Evolutionary conservation across 495 filamentous ascomycete genomes (phyloP), one percentile per base, ranked within the genome.

Genomic region (Xylaria venustula): DNA sequence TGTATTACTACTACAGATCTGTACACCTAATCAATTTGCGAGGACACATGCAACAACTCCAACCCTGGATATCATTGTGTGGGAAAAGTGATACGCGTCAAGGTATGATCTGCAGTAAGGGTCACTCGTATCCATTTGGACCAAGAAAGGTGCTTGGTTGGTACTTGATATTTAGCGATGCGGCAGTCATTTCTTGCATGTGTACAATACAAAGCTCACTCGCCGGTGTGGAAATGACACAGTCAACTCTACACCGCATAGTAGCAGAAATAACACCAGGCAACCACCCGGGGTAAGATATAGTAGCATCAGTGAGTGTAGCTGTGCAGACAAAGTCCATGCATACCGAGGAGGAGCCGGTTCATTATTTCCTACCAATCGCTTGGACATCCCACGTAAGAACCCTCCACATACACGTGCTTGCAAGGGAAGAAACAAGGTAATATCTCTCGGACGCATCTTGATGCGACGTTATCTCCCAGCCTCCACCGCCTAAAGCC

Each of bases 131-230:
- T 9, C 11, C 32, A 40, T 17, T 23, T 19, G 14, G 26, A 30
- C 51, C 51, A 14, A n/a, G 17, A 6, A 25, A 9, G 36, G 15
- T 36, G 36, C 22, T 26, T 41, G 8, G 11, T 40, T 28, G 51
- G 51, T 41, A 52, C 30, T 11, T 11, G 11, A 11, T 19, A 52
- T 40, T 25, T 15, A 41, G 34, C 51, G 12, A 42, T 54, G 36
- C 20, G 25, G 25, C 50, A 40, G 7, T 1, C 19, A 19, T 45
- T 2, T 54, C 19, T 25, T 28, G 51, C 36, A 54, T 54, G 51
- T 54, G 51, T 54, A 40, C 34, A 54, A 54, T 54, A 40, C 34
- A 54, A 54, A 40, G 14, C 23, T 22, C 23, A 41, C 9, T 54
- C 15, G 2, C 14, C 34, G n/a, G 20, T 15, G 28, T 11, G 34